Conservation (phyloP, 768 basidiomycete genomes). For the Auriculariales sp. region DNA sequence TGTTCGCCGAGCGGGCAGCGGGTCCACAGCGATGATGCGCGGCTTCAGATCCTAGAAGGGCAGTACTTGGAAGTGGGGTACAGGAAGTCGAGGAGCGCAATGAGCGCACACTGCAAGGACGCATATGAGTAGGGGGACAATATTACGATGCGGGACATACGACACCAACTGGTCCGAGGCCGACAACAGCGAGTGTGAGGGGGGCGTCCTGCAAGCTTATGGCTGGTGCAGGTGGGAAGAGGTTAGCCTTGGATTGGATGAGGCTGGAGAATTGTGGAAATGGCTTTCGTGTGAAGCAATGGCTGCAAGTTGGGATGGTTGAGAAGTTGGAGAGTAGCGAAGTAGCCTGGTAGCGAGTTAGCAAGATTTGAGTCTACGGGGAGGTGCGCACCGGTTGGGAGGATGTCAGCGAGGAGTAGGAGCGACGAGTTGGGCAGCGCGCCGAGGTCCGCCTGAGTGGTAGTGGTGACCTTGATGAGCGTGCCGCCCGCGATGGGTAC, state of each 20-base stretch:
- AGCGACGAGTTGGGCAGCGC: slow-evolving; percentile 47
- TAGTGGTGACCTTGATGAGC: slow-evolving; percentile 30
- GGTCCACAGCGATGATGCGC: slow-evolving; percentile 51
- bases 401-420: slow-evolving; percentile 60
- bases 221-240: neutral
- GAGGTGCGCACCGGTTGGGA: slow-evolving; percentile 42
- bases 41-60: slow-evolving; percentile 24
- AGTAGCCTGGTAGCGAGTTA: slow-evolving; percentile 26
- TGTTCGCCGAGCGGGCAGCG: slow-evolving; percentile 8
- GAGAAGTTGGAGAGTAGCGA: slow-evolving; percentile 56
- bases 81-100: slow-evolving; percentile 41
- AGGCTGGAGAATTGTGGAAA: slow-evolving; percentile 36
- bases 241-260: neutral
- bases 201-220: slow-evolving; percentile 26
- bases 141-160: slow-evolving; percentile 17
- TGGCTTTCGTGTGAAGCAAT: slow-evolving; percentile 37
- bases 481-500: slow-evolving; percentile 73
- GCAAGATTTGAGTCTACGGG: neutral
- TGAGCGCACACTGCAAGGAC: slow-evolving; percentile 34
- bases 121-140: neutral
- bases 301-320: slow-evolving; percentile 59
- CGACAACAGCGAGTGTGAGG: slow-evolving; percentile 52
- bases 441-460: slow-evolving; percentile 5
- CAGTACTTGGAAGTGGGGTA: slow-evolving; percentile 26
- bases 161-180: slow-evolving; percentile 68